Base-by-base conservation (phyloP, 768 basidiomycete species). In the Kwoniella sp. region DNA sequence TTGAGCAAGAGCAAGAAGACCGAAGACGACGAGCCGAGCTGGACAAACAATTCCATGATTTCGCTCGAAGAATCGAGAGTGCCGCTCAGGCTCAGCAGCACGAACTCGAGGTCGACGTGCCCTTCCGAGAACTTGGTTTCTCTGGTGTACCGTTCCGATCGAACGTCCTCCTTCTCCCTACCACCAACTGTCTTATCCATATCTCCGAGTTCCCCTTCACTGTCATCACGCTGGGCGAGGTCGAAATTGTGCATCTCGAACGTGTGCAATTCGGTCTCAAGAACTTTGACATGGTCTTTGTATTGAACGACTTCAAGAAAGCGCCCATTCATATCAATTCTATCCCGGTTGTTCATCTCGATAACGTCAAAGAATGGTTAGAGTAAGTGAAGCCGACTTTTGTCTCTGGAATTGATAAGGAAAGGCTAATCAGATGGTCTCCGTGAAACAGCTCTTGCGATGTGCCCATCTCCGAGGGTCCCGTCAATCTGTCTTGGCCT, bases 301-400 rank as follows among this genome's bases (percentile, higher is more conserved):
- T 99, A 65, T 91, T 97, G 85, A 92, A 92, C 77, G 96, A 99
- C 80, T 97, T 97, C 82, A 90, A 91, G 38, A 91, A 91, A 75
- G 67, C 89, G 2, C 94, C 95, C 0, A 84, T 97, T 11, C 96
- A 98, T 75, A 92, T 98, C 83, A 98, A 99, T 79, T 93, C 93
- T 0, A 94, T 99, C 70, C 93, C 91, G 25, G 90, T 86, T 61
- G 82, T 87, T 1, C 90, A 92, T 72, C 86, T 98, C 75, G 96
- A 99, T 75, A 93, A 94, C 71, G 94, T 99, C 68, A 98, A 97
- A 82, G 94, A 96, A 75, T 99, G 96, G 96, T 86, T 99, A 23
- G 93, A 99, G 93, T 97, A 79, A 70, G 92, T 81, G 12, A 0
- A 4, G 0, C 84, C 13, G 13, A 11, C 30, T 3, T 20, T 30